Percentiles rank a stretch among this genome's conserved stretches.
Conservation (phyloP, 2,329 filamentous ascomycete species). For the Arthrobotrys musiformis region DNA sequence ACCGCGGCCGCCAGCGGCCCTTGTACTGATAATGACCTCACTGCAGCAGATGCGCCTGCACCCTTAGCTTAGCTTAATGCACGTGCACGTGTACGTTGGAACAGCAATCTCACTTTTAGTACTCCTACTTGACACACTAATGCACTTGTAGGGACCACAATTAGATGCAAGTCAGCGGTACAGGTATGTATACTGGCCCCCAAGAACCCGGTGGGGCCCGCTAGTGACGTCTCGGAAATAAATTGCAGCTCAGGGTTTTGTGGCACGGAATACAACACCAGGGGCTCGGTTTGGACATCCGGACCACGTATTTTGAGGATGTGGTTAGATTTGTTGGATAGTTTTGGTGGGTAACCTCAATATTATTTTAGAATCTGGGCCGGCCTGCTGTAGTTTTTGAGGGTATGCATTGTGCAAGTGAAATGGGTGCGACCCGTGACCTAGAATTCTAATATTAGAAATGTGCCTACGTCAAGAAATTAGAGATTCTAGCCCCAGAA, state of each 20-base stretch:
- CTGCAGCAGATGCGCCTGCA: neutral
- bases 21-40: neutral
- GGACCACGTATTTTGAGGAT: neutral
- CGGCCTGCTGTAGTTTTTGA: too few species aligned
- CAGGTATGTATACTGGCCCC: neutral
- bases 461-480: too few species aligned
- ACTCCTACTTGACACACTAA: neutral
- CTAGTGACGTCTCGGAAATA: neutral
- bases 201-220: neutral
- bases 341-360: neutral
- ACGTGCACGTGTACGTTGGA: neutral
- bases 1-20: neutral
- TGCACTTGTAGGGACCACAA: neutral
- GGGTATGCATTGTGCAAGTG: too few species aligned
- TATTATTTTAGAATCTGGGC: too few species aligned
- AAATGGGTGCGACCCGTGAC: too few species aligned
- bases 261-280: neutral
- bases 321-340: neutral
- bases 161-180: neutral
- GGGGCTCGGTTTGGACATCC: neutral
- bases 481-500: too few species aligned
- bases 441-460: too few species aligned
- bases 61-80: neutral
- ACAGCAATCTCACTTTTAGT: neutral
- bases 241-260: neutral